phyloP scores from a whole-genome alignment of 2,329 filamentous ascomycete species.

The Mycosphaerella sp. region DNA sequence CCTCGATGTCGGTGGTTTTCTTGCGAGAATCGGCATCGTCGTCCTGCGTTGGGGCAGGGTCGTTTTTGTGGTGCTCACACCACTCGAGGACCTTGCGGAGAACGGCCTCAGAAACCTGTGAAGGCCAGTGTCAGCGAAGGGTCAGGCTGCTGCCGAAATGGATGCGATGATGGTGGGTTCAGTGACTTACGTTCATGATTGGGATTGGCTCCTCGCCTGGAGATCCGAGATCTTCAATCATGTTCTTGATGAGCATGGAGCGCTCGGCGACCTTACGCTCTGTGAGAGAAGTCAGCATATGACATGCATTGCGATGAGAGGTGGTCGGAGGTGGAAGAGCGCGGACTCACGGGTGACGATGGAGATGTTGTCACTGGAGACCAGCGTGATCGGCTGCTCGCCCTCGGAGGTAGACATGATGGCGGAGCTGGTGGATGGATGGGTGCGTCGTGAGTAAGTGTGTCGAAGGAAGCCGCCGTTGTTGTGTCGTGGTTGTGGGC shows the following conservation, averaged over 20 bases:
- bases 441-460: background rate
- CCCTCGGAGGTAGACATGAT: conserved; percentile 33
- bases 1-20: conserved; percentile 98
- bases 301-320: conserved; percentile 4
- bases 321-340: background rate
- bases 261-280: conserved; percentile 83
- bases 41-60: conserved; percentile 73
- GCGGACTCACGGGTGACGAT: conserved; percentile 37
- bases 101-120: conserved; percentile 78
- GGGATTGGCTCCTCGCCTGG: conserved; percentile 65
- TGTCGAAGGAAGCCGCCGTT: too few relatives aligned
- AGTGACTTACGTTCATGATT: conserved; percentile 62
- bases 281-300: conserved; percentile 22
- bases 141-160: background rate
- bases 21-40: conserved; percentile 92
- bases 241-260: conserved; percentile 94
- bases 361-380: conserved; percentile 43
- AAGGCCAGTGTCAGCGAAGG: conserved; percentile 27
- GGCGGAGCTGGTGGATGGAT: conserved; percentile 16
- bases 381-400: conserved; percentile 39
- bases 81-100: conserved; percentile 96
- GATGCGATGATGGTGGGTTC: conserved; percentile 1
- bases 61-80: conserved; percentile 91
- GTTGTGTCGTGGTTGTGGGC: conserved; percentile 5
- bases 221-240: conserved; percentile 85